Base-by-base conservation (phyloP, 352 stramenopile genomes). In the Pythium volutum region DNA sequence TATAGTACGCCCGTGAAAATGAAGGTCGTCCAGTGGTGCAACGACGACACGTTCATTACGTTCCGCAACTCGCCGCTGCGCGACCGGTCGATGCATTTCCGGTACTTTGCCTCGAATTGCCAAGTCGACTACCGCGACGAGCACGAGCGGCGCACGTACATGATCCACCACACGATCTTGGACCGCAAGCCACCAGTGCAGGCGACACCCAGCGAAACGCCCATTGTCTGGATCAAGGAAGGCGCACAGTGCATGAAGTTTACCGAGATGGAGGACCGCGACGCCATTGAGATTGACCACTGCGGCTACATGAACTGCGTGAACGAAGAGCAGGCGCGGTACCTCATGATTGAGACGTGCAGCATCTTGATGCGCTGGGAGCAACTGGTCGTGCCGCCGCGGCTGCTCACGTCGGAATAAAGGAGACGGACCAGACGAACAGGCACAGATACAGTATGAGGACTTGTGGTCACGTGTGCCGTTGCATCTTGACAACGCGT, bases 291-390 rank as follows among this genome's bases (percentile, higher is more conserved):
- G 50, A 72, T 72, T 38, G 65, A 67, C 38, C 43, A 63, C 31
- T 26, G 12, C 26, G 65, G 65, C 4, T 68, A 59, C 39, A 65
- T 72, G 54, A 49, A 64, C 31, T 81, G 73, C 27, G 53, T 79
- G 46, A 86, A 46, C 47, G 68, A 79, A 51, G 64, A 79, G 43
- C 74, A 84, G 25, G 74, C 78, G 31, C 72, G 73, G 47, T 76
- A 75, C 29, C 64, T 81, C 26, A 71, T 88, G 39, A 66, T 88
- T 16, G 66, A 88, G 41, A 82, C 70, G 55, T 71, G 76, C 15
- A 70, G 73, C 48, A 79, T 88, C 22, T 72, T 79, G 55, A 75
- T 81, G 41, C 74, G 78, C 11, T 88, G 78, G 78, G 78, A 88
- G 57, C 74, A 86, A 52, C 41, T 81, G 14, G 76, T 86, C 26